Evolutionary conservation across 2,329 filamentous ascomycete species (phyloP), one percentile per base, ranked within the genome.

Genomic region (Aspergillus ruber): DNA sequence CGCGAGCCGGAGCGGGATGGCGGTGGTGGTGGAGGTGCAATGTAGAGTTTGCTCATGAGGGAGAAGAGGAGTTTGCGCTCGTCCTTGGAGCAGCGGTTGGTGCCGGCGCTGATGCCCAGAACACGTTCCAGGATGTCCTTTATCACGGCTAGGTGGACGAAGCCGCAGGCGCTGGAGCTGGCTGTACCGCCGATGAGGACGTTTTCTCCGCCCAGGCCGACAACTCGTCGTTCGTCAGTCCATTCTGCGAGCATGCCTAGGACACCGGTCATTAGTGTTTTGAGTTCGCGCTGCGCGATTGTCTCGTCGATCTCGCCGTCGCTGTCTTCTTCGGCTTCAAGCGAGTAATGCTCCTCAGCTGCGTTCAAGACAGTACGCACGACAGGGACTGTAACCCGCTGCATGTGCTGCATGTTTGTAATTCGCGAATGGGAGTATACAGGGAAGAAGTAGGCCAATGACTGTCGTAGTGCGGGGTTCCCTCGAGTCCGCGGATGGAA

Each of bases 391-490:
- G 86, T 81, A 17, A 96, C 80, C 15, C 75, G 72, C 6, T 83
- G 81, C 86, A 97, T 90, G 29, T 89, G 78, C 23, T 85, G 80
- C 53, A 93, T 90, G 60, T 96, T 95, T 53, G 88, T 85, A 3
- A 83, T 68, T 3, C 88, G 80, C 6, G 86, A 90, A 68, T 91
- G 95, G 67, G 88, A 93, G 72, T 94, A 97, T 0, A 96, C 90
- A 0, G 91, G 91, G 32, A 97, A 74, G 76, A 96, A 96, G 68
- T 97, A 97, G 55, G 88, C 89, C 46, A 97, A 76, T 0, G 88
- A 85, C 67, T 97, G 91, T 18, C 90, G 78, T 6, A 96, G 83
- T 7, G 83, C 83, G 56, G 91, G 85, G 62, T 96, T 96, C 23
- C 79, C 77, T 1, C 81, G 79, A 3, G 87, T 93, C 4, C 86